Evolutionary conservation across 371 early-diverging fungal genomes (phyloP).

Genomic region (Furculomyces boomerangus): DNA sequence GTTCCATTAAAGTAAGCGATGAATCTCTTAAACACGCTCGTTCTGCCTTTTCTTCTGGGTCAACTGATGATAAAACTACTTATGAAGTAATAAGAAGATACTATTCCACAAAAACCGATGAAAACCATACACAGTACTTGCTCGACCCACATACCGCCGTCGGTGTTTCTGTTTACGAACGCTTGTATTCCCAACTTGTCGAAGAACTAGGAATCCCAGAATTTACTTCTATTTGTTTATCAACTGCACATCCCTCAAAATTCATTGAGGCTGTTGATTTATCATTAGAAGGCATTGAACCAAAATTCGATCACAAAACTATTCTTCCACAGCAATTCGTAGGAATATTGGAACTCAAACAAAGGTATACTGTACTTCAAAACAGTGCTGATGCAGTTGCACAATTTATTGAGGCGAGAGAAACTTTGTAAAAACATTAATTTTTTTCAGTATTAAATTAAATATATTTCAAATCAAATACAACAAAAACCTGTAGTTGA

Average conservation of each 20-base stretch:
- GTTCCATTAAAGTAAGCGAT: slow-evolving; percentile 50
- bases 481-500: too few species aligned
- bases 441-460: too few species aligned
- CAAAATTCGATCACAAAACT: slow-evolving; percentile 33
- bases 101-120: slow-evolving; percentile 17
- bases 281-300: slow-evolving; percentile 35
- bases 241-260: slow-evolving; percentile 94
- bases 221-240: slow-evolving; percentile 43
- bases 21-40: slow-evolving; percentile 44
- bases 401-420: not conserved
- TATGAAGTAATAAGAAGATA: slow-evolving; percentile 48
- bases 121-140: slow-evolving; percentile 38
- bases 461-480: too few species aligned
- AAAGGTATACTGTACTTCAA: slow-evolving; percentile 28
- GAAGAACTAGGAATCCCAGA: slow-evolving; percentile 5
- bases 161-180: slow-evolving; percentile 73
- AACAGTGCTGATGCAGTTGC: slow-evolving; percentile 22
- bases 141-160: slow-evolving; percentile 95
- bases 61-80: slow-evolving; percentile 53
- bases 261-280: slow-evolving; percentile 78
- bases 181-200: slow-evolving; percentile 6
- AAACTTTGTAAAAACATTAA: too few species aligned
- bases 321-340: slow-evolving; percentile 50
- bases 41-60: slow-evolving; percentile 50
- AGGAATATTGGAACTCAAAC: slow-evolving; percentile 48